These are phyloP conservation scores for Aspergillus steynii DNA, from an alignment of 495 filamentous ascomycete species.

Conservation along the genomic window DNA sequence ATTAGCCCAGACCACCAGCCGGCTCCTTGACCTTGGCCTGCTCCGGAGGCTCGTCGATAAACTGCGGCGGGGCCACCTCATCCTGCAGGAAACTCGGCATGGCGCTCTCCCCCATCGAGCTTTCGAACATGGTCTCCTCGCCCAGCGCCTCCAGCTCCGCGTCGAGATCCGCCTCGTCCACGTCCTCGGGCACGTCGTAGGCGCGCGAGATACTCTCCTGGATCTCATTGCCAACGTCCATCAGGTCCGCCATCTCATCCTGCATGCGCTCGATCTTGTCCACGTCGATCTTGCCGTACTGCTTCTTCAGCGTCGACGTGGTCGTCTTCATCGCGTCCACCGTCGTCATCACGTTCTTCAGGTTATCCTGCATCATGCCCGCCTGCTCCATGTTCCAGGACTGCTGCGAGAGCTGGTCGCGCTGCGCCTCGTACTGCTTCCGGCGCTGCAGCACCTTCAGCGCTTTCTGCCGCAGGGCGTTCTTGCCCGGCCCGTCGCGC, in stretches of 20 bases:
- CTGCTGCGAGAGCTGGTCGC: constrained; percentile 91
- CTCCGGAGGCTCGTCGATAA: constrained; percentile 81
- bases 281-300: constrained; percentile 96
- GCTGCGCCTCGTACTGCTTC: constrained; percentile 92
- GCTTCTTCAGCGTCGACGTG: constrained; percentile 88
- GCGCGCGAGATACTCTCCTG: constrained; percentile 91
- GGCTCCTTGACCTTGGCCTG: constrained; percentile 75
- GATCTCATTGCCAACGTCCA: constrained; percentile 98
- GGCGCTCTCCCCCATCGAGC: constrained; percentile 56
- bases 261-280: constrained; percentile 98
- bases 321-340: constrained; percentile 97
- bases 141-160: constrained; percentile 94
- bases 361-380: constrained; percentile 98
- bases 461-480: constrained; percentile 89
- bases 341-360: constrained; percentile 98
- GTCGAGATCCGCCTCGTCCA: constrained; percentile 96
- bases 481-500: constrained; percentile 95
- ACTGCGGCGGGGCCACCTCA: constrained; percentile 74
- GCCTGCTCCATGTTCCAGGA: constrained; percentile 99
- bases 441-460: constrained; percentile 95
- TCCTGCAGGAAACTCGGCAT: constrained; percentile 89
- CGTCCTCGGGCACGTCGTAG: constrained; percentile 96
- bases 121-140: constrained; percentile 79
- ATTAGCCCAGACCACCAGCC: constrained; percentile 42
- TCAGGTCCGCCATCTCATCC: constrained; percentile 98